Base-by-base conservation (phyloP, 2,329 filamentous ascomycete genomes). In the Venturia carpophila region DNA sequence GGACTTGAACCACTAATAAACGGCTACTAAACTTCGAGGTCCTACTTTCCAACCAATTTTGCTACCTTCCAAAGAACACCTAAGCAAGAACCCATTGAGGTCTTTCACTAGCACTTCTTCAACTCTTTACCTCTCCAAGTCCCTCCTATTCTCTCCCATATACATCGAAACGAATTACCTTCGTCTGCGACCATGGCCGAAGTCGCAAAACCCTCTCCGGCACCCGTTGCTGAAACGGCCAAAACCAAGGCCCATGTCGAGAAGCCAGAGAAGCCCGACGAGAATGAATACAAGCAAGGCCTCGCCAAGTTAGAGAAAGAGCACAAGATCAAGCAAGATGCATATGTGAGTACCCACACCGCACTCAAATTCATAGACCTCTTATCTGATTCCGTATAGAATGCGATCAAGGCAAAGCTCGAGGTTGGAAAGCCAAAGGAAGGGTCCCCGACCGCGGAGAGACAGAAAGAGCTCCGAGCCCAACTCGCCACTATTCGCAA, bases 221-320 rank as follows among this genome's bases (percentile, higher is more conserved):
- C 64, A 24, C 27, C 64, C 30, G 64, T 43, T 24, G 39, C 52
- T 42, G 60, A 61, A 17, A 21, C 60, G 21, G 37, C 39, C 42
- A 45, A 56, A 58, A 24, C 47, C 24, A 64, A 64, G 52, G n/a
- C 43, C 9, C 43, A 47, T 52, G 52, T 64, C 17, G 63, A 55
- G 63, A 91, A 87, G 79, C 92, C 92, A 64, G 84, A 90, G 78
- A 91, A 89, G 83, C 94, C 94, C 60, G 90, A 97, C 77, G 90
- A 94, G 80, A 88, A 88, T 69, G 80, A 83, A 70, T 99, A 87
- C 82, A 92, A 96, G 80, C 84, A 87, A 75, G 83, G 84, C 68
- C 83, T 96, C 67, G 87, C 85, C 62, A 85, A 89, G 79, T 89
- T 89, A 34, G 91, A 97, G 79, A 96, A 96, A 81, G 91, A 90